Conservation (phyloP, 495 filamentous ascomycete species). For the Haplographium delicatum region DNA sequence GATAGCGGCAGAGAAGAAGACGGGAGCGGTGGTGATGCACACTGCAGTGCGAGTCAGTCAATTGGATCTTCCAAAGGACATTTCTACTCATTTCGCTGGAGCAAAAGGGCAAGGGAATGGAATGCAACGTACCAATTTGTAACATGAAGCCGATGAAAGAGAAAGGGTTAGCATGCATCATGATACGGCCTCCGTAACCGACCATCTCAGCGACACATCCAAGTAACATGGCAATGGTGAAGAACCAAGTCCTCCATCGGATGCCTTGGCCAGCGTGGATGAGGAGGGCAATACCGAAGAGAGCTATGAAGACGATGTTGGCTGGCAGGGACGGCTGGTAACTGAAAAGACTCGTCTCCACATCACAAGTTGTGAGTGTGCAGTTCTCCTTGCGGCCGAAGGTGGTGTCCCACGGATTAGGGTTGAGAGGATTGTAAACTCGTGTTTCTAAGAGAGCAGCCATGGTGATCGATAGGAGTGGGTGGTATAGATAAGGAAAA, state of each 20-base stretch:
- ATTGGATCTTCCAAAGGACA: too few species aligned
- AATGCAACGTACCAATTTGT: conserved; percentile 20
- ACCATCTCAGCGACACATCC: conserved; percentile 31
- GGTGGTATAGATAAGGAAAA: too few species aligned
- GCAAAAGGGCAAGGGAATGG: conserved; percentile 7
- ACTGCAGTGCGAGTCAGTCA: too few species aligned
- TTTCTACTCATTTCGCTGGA: too few species aligned
- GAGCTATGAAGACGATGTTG: conserved; percentile 24
- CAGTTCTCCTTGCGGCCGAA: conserved; percentile 27
- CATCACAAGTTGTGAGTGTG: conserved; percentile 18
- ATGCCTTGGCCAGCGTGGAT: conserved; percentile 25
- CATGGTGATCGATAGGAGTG: too few species aligned
- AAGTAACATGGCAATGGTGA: conserved; percentile 29
- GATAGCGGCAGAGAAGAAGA: conserved; percentile 33
- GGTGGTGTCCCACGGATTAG: too few species aligned
- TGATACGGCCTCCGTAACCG: conserved; percentile 25
- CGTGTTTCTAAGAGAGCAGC: too few species aligned
- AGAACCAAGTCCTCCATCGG: conserved; percentile 36
- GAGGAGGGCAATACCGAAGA: conserved; percentile 26
- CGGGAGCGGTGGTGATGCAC: conserved; percentile 23
- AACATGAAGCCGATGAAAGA: conserved; percentile 15
- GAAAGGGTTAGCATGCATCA: conserved; percentile 26
- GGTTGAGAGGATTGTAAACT: too few species aligned
- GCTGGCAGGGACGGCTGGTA: conserved; percentile 5
- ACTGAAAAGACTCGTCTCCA: background rate